These are phyloP conservation scores for Chlamydomonas sp. DNA, from an alignment of 139 green algal species.

Conservation along the genomic window DNA sequence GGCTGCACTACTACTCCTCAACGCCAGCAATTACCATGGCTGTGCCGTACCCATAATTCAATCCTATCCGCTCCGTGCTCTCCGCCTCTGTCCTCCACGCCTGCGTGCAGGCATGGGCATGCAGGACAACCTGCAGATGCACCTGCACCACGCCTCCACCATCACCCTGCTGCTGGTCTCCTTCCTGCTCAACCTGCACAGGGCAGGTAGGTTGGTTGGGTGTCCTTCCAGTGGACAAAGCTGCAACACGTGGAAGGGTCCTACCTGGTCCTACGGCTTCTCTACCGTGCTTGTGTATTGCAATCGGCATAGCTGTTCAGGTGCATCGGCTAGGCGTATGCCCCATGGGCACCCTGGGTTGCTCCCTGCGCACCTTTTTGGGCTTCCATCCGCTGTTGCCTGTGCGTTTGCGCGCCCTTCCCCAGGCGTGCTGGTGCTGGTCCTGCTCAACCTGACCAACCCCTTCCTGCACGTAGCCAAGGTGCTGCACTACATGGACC, in stretches of 20 bases:
- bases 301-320: no score
- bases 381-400: not conserved
- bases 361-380: not conserved
- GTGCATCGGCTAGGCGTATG: no score
- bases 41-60: no score
- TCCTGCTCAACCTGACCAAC: slow-evolving; percentile 48
- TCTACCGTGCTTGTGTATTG: no score
- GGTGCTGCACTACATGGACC: slow-evolving; percentile 31
- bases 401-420: not conserved
- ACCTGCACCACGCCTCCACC: slow-evolving; percentile 46
- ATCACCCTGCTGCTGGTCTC: slow-evolving; percentile 42
- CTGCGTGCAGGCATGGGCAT: slow-evolving; percentile 46
- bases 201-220: not conserved
- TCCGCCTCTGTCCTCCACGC: not conserved
- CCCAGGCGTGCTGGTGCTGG: slow-evolving; percentile 51
- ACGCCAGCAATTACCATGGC: no score
- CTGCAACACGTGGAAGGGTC: not conserved
- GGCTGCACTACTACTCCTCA: no score
- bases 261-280: no score
- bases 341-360: no score
- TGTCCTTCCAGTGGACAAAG: not conserved
- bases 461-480: slow-evolving; percentile 56
- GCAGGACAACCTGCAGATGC: slow-evolving; percentile 47
- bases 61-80: no score
- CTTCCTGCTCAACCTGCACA: slow-evolving; percentile 49